Base-by-base conservation (phyloP, 2,329 filamentous ascomycete species). In the Laburnicola sp. region DNA sequence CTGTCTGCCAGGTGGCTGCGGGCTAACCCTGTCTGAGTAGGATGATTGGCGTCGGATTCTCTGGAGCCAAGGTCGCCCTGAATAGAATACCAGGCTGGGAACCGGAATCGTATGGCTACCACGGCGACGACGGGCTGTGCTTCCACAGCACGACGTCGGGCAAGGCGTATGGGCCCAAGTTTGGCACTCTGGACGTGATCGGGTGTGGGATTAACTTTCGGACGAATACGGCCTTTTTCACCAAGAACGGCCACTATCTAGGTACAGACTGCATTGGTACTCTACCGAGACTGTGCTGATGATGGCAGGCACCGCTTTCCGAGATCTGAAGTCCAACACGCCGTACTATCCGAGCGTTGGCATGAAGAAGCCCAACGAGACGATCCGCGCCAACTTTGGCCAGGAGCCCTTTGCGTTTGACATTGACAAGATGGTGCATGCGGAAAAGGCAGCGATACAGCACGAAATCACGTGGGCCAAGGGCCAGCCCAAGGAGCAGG, bases 401-500 rank as follows among this genome's bases (percentile, higher is more conserved):
- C 82, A 84, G 71, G 82, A 81, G 46, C 88, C 88, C 3, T 97
- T 97, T 71, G 81, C 90, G 38, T 99, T 88, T 74, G 89, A 97
- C 70, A 97, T 99, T 61, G 90, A 97, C 72, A 82, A 83, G 53
- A 83, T 94, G 80, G 87, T 96, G 28, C 59, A 69, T 50, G 60
- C 61, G 9, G 68, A 73, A 44, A 72, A 71, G 54, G 59, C 61
- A 37, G 51, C 58, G n/a, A 71, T 72, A 56, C 64, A 70, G 37
- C 57, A 59, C 2, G 68, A 73, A 21, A 71, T 72, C 30, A 57
- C 62, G 9, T 56, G 51, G 26, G 56, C 59, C 8, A 66, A 56
- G 11, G 54, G 54, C 4, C 34, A 52, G 11, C 51, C 53, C 23
- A 58, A 56, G 28, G 59, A 59, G 57, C 66, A 54, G 9, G 46